These are phyloP conservation scores for Neurospora sp. DNA, from an alignment of 2,329 filamentous ascomycete species.

Conservation along the genomic window DNA sequence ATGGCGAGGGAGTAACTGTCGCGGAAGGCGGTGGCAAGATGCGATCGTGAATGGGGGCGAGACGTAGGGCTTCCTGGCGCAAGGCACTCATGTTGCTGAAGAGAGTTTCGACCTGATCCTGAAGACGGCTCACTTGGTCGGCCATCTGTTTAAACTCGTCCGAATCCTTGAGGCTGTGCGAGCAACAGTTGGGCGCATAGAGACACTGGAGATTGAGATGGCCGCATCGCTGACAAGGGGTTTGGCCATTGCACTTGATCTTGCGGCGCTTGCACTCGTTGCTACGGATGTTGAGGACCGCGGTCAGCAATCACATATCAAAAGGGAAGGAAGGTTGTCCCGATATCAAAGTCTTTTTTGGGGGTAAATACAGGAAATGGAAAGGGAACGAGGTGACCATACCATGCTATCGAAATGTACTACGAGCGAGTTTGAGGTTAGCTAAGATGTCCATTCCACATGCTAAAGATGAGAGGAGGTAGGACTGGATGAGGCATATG, in stretches of 20 bases:
- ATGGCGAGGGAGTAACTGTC: conserved; percentile 30
- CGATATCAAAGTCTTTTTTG: background rate
- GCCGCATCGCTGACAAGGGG: conserved; percentile 56
- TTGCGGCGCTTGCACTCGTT: conserved; percentile 69
- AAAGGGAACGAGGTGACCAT: conserved; percentile 19
- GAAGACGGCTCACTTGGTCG: conserved; percentile 60
- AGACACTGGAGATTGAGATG: conserved; percentile 57
- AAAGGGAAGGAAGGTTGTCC: background rate
- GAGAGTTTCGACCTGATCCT: conserved; percentile 75
- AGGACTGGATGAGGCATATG: conserved; percentile 10
- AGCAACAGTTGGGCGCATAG: conserved; percentile 57
- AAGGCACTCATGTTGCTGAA: conserved; percentile 62
- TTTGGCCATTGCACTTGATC: conserved; percentile 64
- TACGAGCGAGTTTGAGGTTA: conserved; percentile 17
- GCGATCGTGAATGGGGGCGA: conserved; percentile 34
- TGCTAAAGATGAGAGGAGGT: background rate
- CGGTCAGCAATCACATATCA: conserved; percentile 3
- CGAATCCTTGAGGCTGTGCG: conserved; percentile 81
- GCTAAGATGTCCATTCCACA: background rate
- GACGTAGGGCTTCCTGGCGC: conserved; percentile 42
- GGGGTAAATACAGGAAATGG: background rate
- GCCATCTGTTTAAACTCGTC: conserved; percentile 82
- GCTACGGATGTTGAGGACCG: conserved; percentile 26
- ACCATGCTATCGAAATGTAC: conserved; percentile 56
- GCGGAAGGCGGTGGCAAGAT: conserved; percentile 26